Percentiles rank a stretch among this genome's conserved stretches.
Conservation (phyloP, 768 basidiomycete species). For the Tubosaeta sp. region DNA sequence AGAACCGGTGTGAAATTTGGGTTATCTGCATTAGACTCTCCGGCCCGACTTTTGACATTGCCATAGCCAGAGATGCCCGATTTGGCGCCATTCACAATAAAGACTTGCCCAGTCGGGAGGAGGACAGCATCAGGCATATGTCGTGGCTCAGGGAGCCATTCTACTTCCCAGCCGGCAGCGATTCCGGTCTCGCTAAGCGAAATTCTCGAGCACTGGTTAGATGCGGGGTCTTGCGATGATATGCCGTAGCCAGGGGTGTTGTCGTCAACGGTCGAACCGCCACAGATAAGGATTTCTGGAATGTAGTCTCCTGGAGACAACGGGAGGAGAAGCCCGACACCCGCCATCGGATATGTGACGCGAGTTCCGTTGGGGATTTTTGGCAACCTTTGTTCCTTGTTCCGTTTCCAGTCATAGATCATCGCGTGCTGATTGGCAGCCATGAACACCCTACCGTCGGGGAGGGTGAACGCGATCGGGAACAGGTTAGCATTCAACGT, state of each 20-base stretch:
- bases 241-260: constrained; percentile 54
- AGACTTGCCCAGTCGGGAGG: constrained; percentile 68
- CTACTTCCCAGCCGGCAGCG: constrained; percentile 64
- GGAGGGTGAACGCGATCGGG: constrained; percentile 68
- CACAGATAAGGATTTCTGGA: constrained; percentile 72
- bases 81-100: constrained; percentile 74
- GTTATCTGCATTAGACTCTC: constrained; percentile 73
- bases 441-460: constrained; percentile 67
- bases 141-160: constrained; percentile 69
- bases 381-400: constrained; percentile 61
- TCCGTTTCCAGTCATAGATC: constrained; percentile 71
- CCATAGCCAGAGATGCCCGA: constrained; percentile 76
- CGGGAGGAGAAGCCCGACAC: constrained; percentile 69
- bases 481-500: constrained; percentile 83
- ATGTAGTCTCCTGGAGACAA: constrained; percentile 60
- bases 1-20: constrained; percentile 65
- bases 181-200: constrained; percentile 63
- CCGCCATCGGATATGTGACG: constrained; percentile 81
- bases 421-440: constrained; percentile 77
- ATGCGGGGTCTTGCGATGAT: constrained; percentile 70
- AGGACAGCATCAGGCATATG: constrained; percentile 80
- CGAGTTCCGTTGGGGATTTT: constrained; percentile 72
- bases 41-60: constrained; percentile 65
- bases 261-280: constrained; percentile 68
- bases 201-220: constrained; percentile 69